A percentile compares a stretch with the other conserved stretches of the same genome.
phyloP scores from a whole-genome alignment of 768 basidiomycete species.

The Trametes punicea region DNA sequence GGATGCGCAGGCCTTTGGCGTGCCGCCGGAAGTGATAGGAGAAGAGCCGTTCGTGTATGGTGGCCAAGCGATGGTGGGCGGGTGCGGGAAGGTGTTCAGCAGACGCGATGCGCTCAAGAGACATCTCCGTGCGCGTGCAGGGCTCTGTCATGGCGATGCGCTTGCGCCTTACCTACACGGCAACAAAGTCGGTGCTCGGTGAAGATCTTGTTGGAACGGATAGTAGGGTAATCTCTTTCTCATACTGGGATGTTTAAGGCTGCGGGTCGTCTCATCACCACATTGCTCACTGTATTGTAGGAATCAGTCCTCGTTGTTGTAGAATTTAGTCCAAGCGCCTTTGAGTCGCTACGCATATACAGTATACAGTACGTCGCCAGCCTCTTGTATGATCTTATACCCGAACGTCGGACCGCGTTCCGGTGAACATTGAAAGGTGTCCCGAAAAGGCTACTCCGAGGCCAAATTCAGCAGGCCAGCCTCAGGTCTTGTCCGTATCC shows the following conservation, averaged over 20 bases:
- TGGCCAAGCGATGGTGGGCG: conserved; percentile 14
- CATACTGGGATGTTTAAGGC: background rate
- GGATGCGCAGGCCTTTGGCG: background rate
- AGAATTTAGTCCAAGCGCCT: too few species aligned
- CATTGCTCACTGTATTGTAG: too few species aligned
- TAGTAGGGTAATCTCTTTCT: background rate
- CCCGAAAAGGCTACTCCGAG: background rate
- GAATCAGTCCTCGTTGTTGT: too few species aligned
- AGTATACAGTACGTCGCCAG: too few species aligned
- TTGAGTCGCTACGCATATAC: too few species aligned
- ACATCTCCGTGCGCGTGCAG: conserved; percentile 4
- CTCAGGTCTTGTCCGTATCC: background rate
- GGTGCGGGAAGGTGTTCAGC: conserved; percentile 17
- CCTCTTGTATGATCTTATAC: too few species aligned
- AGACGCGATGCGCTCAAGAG: conserved; percentile 13
- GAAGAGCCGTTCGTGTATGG: background rate
- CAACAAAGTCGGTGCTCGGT: conserved; percentile 9
- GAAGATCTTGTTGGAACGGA: background rate
- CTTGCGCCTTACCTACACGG: background rate
- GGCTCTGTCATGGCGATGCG: conserved; percentile 6
- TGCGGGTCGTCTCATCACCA: too few species aligned
- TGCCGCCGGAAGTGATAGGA: background rate
- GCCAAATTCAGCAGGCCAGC: background rate
- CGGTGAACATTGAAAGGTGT: background rate
- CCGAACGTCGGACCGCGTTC: background rate